Evolutionary conservation across 768 basidiomycete genomes (phyloP), one percentile per base, ranked within the genome.

Genomic region (Arthromyces matolae): DNA sequence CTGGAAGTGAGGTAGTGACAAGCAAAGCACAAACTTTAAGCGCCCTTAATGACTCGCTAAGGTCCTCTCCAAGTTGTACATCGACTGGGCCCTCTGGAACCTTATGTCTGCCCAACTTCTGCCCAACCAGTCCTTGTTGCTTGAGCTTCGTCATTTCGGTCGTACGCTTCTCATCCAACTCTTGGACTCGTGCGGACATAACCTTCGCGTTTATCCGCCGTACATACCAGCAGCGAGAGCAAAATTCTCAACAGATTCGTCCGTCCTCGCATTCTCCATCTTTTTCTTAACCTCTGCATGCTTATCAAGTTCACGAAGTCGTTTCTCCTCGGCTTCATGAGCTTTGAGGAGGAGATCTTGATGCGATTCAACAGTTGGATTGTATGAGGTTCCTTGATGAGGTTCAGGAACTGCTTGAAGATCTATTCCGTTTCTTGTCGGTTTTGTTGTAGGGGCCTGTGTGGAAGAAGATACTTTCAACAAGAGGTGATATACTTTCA

Each of bases 21-120:
- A 43, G 41, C n/a, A 13, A 4, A 18, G 35, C 16, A 67, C 77
- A 34, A 42, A 89, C 93, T 83, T 93, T 93, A 59, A 97, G 68
- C 32, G 73, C 83, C 47, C 93, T 73, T 57, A 95, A 67, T 58
- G 75, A 93, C 67, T 96, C 93, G 47, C 78, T 86, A 40, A 96
- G 65, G 60, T 96, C 91, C 53, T 95, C 93, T 2, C 90, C 90
- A 0, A 95, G 75, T 66, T 96, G 93, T 13, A 97, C 93, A 36
- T 85, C 88, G 4, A 93, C 76, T 27, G 75, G 71, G 12, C 71
- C 77, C 55, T 79, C 80, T 1, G 80, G 81, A 0, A 94, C 85
- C 29, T 74, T 75, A 57, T 94, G 83, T 63, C 84, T 93, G 7
- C 94, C 94, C 0, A 96, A 59, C 58, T 76, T 80, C 63, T 80